A percentile compares a stretch with the other conserved stretches of the same genome.
Evolutionary conservation across 192 early-diverging fungal genomes (phyloP).

Genomic region (Nowakowskiella sp.): DNA sequence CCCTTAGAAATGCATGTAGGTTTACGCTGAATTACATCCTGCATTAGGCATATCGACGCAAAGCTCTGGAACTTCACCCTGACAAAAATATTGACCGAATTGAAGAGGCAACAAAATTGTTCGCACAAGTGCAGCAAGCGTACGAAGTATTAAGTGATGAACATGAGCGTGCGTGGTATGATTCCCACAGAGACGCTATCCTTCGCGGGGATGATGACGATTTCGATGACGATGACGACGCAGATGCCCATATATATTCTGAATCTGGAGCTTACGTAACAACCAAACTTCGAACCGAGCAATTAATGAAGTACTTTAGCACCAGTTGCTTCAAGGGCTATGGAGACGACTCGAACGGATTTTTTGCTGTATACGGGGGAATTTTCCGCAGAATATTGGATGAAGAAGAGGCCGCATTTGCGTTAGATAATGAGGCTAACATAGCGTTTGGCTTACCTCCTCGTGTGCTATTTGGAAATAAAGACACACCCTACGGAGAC

Average conservation of each 20-base stretch:
- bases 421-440: slow-evolving; percentile 24
- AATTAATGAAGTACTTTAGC: slow-evolving; percentile 77
- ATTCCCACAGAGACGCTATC: slow-evolving; percentile 87
- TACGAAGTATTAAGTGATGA: slow-evolving; percentile 90
- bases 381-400: slow-evolving; percentile 70
- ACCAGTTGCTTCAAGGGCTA: slow-evolving; percentile 63
- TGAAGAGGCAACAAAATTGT: slow-evolving; percentile 79
- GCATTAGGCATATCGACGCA: slow-evolving; percentile 35
- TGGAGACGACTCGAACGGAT: slow-evolving; percentile 60
- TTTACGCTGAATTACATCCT: neutral
- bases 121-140: slow-evolving; percentile 85
- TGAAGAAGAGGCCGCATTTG: slow-evolving; percentile 65
- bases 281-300: slow-evolving; percentile 45
- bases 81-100: slow-evolving; percentile 82
- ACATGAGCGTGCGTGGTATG: slow-evolving; percentile 94
- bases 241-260: slow-evolving; percentile 20
- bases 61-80: slow-evolving; percentile 52
- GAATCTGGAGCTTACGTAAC: slow-evolving; percentile 30
- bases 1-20: slow-evolving; percentile 56
- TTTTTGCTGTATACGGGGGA: slow-evolving; percentile 70
- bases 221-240: slow-evolving; percentile 32
- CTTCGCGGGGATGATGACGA: slow-evolving; percentile 69
- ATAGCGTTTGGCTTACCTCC: slow-evolving; percentile 20
- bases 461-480: slow-evolving; percentile 59
- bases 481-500: slow-evolving; percentile 57